phyloP scores from a whole-genome alignment of 257 asterid species.

The Solanum pimpinellifolium region DNA sequence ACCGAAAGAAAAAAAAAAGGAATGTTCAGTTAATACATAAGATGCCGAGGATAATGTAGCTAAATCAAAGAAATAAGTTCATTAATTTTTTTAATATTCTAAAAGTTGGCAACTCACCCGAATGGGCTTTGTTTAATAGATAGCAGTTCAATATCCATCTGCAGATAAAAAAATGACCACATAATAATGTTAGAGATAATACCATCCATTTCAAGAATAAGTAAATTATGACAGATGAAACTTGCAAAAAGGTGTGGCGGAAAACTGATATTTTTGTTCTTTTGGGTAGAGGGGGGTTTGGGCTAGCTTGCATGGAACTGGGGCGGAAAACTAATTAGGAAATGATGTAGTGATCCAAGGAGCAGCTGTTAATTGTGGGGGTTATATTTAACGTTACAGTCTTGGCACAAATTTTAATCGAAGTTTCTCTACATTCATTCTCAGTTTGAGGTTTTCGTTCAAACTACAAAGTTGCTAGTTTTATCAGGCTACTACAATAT shows the following conservation, averaged over 20 bases:
- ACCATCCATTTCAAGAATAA: neutral
- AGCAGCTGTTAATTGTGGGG: neutral
- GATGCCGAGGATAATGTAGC: neutral
- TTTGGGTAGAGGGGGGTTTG: neutral
- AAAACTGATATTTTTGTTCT: neutral
- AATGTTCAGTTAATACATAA: neutral
- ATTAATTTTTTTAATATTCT: neutral
- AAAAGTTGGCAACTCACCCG: constrained; percentile 40
- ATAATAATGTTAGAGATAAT: neutral
- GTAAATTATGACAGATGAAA: neutral
- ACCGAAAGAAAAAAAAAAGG: neutral
- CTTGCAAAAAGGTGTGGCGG: neutral
- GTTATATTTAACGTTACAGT: neutral
- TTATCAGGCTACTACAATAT: neutral
- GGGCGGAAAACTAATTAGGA: neutral
- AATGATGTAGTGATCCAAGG: neutral
- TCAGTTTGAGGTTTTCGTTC: neutral
- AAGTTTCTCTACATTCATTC: neutral
- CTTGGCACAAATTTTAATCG: neutral
- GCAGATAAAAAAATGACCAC: constrained; percentile 4
- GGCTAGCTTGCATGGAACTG: neutral
- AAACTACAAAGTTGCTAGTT: neutral
- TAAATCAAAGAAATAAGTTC: neutral
- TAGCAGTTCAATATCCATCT: constrained; percentile 79
- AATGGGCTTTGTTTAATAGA: constrained; percentile 86